A percentile compares a stretch with the other conserved stretches of the same genome.
Evolutionary conservation across 1,284 basidiomycete genomes (phyloP).

Genomic region (Peniophora sp.): DNA sequence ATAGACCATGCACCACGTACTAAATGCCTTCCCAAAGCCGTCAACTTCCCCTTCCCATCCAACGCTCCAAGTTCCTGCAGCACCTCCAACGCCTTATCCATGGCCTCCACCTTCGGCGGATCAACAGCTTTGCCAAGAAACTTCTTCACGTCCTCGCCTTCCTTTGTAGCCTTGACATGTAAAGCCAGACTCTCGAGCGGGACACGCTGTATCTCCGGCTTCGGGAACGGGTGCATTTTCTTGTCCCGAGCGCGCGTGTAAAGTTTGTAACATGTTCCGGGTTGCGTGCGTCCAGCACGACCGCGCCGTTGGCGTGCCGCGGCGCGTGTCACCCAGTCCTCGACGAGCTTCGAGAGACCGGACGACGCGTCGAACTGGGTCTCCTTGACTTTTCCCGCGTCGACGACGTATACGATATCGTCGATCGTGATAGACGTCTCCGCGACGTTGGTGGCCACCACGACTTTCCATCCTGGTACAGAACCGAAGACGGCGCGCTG

Average conservation of each 20-base stretch:
- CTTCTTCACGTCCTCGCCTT: slow-evolving; percentile 74
- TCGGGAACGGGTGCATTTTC: slow-evolving; percentile 65
- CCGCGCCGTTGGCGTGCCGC: slow-evolving; percentile 82
- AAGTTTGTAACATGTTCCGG: slow-evolving; percentile 79
- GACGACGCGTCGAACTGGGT: slow-evolving; percentile 74
- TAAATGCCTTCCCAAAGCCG: slow-evolving; percentile 80
- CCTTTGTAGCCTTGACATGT: slow-evolving; percentile 77
- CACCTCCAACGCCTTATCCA: slow-evolving; percentile 73
- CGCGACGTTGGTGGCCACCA: slow-evolving; percentile 87
- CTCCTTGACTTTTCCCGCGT: slow-evolving; percentile 87
- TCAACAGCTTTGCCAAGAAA: slow-evolving; percentile 75
- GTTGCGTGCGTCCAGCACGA: slow-evolving; percentile 83
- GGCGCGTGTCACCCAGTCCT: slow-evolving; percentile 77
- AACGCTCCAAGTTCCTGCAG: slow-evolving; percentile 79
- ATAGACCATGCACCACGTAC: slow-evolving; percentile 27
- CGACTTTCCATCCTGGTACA: slow-evolving; percentile 71
- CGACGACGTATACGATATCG: slow-evolving; percentile 82
- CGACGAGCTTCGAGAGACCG: slow-evolving; percentile 70
- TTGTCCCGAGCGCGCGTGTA: slow-evolving; percentile 73
- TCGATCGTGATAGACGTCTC: slow-evolving; percentile 95
- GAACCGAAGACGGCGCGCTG: slow-evolving; percentile 75
- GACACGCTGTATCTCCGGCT: slow-evolving; percentile 87
- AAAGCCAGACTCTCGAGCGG: slow-evolving; percentile 82
- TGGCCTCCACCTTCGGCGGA: slow-evolving; percentile 71
- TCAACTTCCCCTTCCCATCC: slow-evolving; percentile 55